Conservation (phyloP, 1,284 basidiomycete genomes). For the Mycena citricolor region DNA sequence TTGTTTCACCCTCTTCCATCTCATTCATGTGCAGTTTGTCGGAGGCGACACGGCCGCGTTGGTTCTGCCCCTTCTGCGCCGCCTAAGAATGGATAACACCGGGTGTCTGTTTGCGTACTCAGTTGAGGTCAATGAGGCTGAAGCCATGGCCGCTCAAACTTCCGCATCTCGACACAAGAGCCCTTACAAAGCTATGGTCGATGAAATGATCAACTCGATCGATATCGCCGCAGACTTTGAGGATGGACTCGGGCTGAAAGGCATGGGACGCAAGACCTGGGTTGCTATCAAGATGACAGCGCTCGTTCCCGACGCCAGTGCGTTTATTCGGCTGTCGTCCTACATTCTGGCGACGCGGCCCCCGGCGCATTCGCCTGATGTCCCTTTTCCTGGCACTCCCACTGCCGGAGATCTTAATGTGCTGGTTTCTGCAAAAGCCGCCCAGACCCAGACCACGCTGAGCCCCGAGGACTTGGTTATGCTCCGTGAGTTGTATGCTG, state of each 20-base stretch:
- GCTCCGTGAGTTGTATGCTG: slow-evolving; percentile 58
- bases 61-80: slow-evolving; percentile 63
- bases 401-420: slow-evolving; percentile 49
- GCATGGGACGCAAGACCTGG: slow-evolving; percentile 64
- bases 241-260: slow-evolving; percentile 40
- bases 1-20: neutral
- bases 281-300: slow-evolving; percentile 83
- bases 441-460: slow-evolving; percentile 34
- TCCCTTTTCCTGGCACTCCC: slow-evolving; percentile 70
- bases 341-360: slow-evolving; percentile 45
- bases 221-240: slow-evolving; percentile 82
- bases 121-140: slow-evolving; percentile 75
- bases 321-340: slow-evolving; percentile 56
- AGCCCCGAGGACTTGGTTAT: slow-evolving; percentile 55
- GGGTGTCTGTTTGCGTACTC: slow-evolving; percentile 85
- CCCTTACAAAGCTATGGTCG: slow-evolving; percentile 59
- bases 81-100: slow-evolving; percentile 65
- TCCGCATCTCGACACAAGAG: slow-evolving; percentile 13
- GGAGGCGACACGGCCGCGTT: slow-evolving; percentile 81
- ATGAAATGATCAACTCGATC: slow-evolving; percentile 73
- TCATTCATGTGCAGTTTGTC: slow-evolving; percentile 64
- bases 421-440: slow-evolving; percentile 30
- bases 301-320: slow-evolving; percentile 54
- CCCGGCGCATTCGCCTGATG: slow-evolving; percentile 26
- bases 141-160: slow-evolving; percentile 37